phyloP scores from a whole-genome alignment of 495 filamentous ascomycete species.

The Eremomyces bilateralis region DNA sequence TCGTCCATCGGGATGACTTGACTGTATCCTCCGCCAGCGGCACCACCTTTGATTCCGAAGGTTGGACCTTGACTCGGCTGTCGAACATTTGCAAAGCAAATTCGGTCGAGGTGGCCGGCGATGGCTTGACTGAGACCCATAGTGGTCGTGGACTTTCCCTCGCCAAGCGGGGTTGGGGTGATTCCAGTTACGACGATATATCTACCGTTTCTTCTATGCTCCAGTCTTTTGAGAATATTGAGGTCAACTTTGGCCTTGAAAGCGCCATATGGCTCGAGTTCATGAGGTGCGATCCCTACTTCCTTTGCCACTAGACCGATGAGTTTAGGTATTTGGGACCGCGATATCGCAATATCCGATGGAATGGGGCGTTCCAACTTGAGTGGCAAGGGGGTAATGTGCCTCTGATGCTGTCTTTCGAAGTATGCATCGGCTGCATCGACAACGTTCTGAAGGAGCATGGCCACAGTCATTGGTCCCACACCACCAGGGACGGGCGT shows the following conservation, averaged over 20 bases:
- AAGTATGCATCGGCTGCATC: constrained; percentile 61
- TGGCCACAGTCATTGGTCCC: constrained; percentile 95
- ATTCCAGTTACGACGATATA: constrained; percentile 91
- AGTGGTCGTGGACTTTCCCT: constrained; percentile 98
- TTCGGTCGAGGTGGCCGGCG: constrained; percentile 63
- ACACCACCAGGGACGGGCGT: constrained; percentile 94
- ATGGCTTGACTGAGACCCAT: constrained; percentile 90
- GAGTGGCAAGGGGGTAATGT: constrained; percentile 57
- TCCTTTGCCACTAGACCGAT: constrained; percentile 69
- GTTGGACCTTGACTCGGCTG: constrained; percentile 95
- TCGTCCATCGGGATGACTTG: constrained; percentile 99
- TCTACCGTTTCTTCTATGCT: constrained; percentile 67
- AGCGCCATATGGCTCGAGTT: constrained; percentile 84
- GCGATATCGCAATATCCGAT: constrained; percentile 81
- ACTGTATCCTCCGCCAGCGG: constrained; percentile 90
- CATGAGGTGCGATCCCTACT: constrained; percentile 62
- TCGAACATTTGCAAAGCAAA: constrained; percentile 88
- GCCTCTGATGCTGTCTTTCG: constrained; percentile 54
- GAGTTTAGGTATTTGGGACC: constrained; percentile 72
- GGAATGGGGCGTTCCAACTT: constrained; percentile 58
- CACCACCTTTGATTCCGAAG: constrained; percentile 96
- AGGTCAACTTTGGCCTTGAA: constrained; percentile 91
- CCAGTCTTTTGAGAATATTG: constrained; percentile 53
- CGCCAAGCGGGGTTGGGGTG: constrained; percentile 90
- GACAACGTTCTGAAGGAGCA: constrained; percentile 88